A percentile compares a stretch with the other conserved stretches of the same genome.
Evolutionary conservation across 2,329 filamentous ascomycete genomes (phyloP).

Genomic region (Fusarium marasasianum): DNA sequence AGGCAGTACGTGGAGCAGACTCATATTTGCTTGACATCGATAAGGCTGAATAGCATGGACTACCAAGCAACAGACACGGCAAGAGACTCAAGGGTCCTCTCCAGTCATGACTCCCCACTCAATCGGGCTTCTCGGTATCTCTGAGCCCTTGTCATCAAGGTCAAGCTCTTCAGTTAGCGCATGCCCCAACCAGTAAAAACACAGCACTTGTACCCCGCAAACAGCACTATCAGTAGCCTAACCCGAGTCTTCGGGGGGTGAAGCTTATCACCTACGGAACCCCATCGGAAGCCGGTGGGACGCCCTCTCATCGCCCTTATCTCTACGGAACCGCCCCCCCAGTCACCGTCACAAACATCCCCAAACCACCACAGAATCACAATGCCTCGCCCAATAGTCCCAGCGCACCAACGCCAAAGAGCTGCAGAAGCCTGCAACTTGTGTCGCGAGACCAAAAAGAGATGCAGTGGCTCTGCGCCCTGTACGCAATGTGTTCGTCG

Average conservation of each 20-base stretch:
- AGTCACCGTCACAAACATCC: not conserved
- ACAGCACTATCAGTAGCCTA: not conserved
- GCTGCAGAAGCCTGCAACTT: conserved; percentile 59
- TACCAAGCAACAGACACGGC: not conserved
- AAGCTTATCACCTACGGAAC: conserved; percentile 8
- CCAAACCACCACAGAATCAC: not conserved
- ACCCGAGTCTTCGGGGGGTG: not conserved
- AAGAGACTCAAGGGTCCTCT: not conserved
- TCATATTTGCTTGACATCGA: not conserved
- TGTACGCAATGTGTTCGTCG: conserved; percentile 58
- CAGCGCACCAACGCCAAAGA: conserved; percentile 58
- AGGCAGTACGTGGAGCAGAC: not conserved
- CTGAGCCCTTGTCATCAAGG: not conserved
- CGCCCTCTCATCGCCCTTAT: not conserved
- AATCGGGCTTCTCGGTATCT: not conserved
- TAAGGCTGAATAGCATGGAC: not conserved
- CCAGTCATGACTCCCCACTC: not conserved
- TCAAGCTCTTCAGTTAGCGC: not conserved
- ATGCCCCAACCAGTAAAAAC: not conserved
- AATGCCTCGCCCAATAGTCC: conserved; percentile 64
- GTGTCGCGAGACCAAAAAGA: conserved; percentile 61
- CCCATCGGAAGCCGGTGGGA: conserved; percentile 2
- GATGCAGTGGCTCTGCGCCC: conserved; percentile 59
- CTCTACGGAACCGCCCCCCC: not conserved
- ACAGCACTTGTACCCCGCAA: conserved; percentile 13